Evolutionary conservation across 768 basidiomycete genomes (phyloP), one percentile per base, ranked within the genome.

Genomic region (Leccinum subgranulosum): DNA sequence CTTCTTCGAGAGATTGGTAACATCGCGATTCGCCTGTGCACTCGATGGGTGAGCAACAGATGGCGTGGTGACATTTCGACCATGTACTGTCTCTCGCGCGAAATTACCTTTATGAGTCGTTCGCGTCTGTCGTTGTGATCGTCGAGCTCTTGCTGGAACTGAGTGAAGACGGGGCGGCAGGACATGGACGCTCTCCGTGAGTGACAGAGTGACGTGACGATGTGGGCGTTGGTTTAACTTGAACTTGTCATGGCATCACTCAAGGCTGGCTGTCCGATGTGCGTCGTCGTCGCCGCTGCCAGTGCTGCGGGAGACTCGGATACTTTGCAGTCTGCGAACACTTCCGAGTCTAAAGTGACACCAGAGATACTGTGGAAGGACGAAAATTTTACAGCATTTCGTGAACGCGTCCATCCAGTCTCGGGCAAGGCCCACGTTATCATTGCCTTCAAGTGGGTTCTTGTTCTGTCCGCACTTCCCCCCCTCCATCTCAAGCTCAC

Each of bases 1-100:
- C 74, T 92, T 95, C 73, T 99, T 99, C 52, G 94, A 93, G 34
- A 90, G 79, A 64, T 86, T 90, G 25, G 95, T 98, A 51, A 93
- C 82, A 73, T 97, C 94, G 34, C 96, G 86, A 68, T 86, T 88
- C 39, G 83, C 80, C 90, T 92, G 70, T 47, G 49, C 31, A 15
- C 45, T 56, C 29, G 43, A 53, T 53, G 45, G 19, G 49, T 55
- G 41, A 62, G 59, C 50, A 29, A 28, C 25, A 17, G 53, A n/a
- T 7, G 19, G 29, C 34, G 33, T 29, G 11, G 10, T 7, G 53
- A 54, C 39, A 36, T n/a, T 39, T 34, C 39, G 19, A 31, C 29
- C 17, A 31, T 51, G 53, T 23, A 49, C 67, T 49, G 11, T 47
- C 66, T 50, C n/a, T 36, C 54, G 23, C 29, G 48, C 15, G n/a